phyloP scores from a whole-genome alignment of 176 grass and related monocot genomes.

The Calamus simplicifolius region DNA sequence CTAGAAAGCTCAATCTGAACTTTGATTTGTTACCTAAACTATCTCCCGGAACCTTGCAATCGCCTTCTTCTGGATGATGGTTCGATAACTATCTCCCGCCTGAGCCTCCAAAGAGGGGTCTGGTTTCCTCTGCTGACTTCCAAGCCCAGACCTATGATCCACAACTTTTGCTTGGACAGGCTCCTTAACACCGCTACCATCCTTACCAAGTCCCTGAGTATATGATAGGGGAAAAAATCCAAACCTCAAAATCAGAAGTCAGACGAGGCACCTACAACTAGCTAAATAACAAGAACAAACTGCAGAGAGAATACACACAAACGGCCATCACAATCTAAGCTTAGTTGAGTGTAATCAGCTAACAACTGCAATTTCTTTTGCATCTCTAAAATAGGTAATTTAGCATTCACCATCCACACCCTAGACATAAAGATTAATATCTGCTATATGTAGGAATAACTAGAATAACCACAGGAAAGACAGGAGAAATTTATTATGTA shows the following conservation, averaged over 20 bases:
- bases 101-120: constrained; percentile 71
- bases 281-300: not conserved
- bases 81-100: constrained; percentile 82
- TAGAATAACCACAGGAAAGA: too few species aligned
- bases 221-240: constrained; percentile 36
- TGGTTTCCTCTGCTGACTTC: constrained; percentile 50
- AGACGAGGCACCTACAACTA: constrained; percentile 17
- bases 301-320: too few species aligned
- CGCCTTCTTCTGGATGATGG: constrained; percentile 97
- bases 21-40: constrained; percentile 15
- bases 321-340: too few species aligned
- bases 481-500: too few species aligned
- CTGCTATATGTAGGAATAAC: too few species aligned
- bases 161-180: constrained; percentile 87
- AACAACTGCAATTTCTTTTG: too few species aligned
- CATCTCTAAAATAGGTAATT: too few species aligned
- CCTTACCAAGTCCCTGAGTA: constrained; percentile 79
- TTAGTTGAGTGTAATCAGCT: too few species aligned
- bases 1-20: too few species aligned
- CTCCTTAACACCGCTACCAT: constrained; percentile 91
- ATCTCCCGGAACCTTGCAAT: constrained; percentile 95
- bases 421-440: too few species aligned
- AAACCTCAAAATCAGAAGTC: constrained; percentile 29
- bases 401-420: too few species aligned
- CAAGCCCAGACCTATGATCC: constrained; percentile 66